These are phyloP conservation scores for Colletotrichum siamense DNA, from an alignment of 2,329 filamentous ascomycete genomes.

Conservation along the genomic window DNA sequence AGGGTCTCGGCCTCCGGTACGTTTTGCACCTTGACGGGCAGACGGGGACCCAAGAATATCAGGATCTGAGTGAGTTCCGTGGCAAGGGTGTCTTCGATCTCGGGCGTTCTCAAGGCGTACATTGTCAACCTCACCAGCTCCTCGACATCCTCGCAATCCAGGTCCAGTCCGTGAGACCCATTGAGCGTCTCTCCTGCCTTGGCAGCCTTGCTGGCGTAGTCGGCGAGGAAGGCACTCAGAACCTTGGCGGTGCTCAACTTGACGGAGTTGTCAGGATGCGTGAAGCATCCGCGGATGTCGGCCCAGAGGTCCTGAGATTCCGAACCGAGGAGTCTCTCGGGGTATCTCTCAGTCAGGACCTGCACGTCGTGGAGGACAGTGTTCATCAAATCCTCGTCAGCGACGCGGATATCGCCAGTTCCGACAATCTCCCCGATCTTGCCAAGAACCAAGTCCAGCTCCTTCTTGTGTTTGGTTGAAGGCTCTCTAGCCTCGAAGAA, in stretches of 20 bases:
- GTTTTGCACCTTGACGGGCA: constrained; percentile 36
- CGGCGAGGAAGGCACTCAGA: constrained; percentile 77
- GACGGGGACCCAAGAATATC: constrained; percentile 75
- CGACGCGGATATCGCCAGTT: constrained; percentile 56
- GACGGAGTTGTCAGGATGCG: constrained; percentile 74
- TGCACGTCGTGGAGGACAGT: constrained; percentile 73
- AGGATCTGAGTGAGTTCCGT: constrained; percentile 81
- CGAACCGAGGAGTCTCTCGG: constrained; percentile 65
- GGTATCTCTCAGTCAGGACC: constrained; percentile 71
- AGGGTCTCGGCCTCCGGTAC: constrained; percentile 44
- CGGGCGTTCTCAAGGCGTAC: constrained; percentile 63
- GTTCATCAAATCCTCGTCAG: constrained; percentile 76
- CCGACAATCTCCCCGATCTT: constrained; percentile 59
- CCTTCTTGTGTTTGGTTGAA: constrained; percentile 66
- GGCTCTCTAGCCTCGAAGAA: constrained; percentile 77
- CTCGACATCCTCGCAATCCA: constrained; percentile 69
- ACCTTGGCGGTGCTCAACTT: constrained; percentile 80
- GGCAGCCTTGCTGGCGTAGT: constrained; percentile 70
- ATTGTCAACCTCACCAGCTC: constrained; percentile 58
- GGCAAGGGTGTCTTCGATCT: constrained; percentile 77
- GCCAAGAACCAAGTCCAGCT: constrained; percentile 67
- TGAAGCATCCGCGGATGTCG: constrained; percentile 70
- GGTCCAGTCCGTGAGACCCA: constrained; percentile 73
- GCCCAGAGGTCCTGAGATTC: constrained; percentile 73
- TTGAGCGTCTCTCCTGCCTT: constrained; percentile 65